Percentiles rank a stretch among this genome's conserved stretches.
Conservation (phyloP, 148 eudicot species). For the Salicornia ramosissima region DNA sequence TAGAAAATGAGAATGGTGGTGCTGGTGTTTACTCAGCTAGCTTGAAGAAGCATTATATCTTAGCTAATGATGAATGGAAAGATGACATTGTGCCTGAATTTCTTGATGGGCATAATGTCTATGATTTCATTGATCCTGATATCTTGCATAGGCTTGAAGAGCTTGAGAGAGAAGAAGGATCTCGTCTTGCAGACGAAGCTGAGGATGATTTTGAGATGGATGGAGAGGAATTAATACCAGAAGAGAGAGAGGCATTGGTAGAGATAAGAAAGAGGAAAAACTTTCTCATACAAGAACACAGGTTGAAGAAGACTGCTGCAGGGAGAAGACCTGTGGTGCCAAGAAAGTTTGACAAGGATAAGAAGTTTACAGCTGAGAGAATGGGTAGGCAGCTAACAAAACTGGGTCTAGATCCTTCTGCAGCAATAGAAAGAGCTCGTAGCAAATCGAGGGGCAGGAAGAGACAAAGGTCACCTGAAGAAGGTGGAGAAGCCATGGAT, state of each 20-base stretch:
- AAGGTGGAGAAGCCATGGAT: constrained; percentile 43
- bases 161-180: constrained; percentile 79
- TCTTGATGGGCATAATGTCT: constrained; percentile 84
- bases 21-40: constrained; percentile 95
- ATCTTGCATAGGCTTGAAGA: constrained; percentile 79
- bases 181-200: constrained; percentile 54
- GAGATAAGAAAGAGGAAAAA: constrained; percentile 78
- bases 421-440: constrained; percentile 60
- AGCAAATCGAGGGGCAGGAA: constrained; percentile 84
- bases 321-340: constrained; percentile 70
- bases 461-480: constrained; percentile 65
- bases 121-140: constrained; percentile 85
- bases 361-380: constrained; percentile 54
- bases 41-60: constrained; percentile 70
- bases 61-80: constrained; percentile 89
- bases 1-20: constrained; percentile 88
- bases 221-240: constrained; percentile 55
- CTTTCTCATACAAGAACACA: constrained; percentile 70
- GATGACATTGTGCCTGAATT: constrained; percentile 84
- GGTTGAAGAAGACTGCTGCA: constrained; percentile 78
- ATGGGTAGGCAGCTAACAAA: constrained; percentile 77
- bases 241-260: constrained; percentile 57
- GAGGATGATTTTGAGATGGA: constrained; percentile 83
- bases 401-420: constrained; percentile 67
- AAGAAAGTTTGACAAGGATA: constrained; percentile 71